phyloP scores from a whole-genome alignment of 257 asterid genomes.

The Leptodermis oblonga region DNA sequence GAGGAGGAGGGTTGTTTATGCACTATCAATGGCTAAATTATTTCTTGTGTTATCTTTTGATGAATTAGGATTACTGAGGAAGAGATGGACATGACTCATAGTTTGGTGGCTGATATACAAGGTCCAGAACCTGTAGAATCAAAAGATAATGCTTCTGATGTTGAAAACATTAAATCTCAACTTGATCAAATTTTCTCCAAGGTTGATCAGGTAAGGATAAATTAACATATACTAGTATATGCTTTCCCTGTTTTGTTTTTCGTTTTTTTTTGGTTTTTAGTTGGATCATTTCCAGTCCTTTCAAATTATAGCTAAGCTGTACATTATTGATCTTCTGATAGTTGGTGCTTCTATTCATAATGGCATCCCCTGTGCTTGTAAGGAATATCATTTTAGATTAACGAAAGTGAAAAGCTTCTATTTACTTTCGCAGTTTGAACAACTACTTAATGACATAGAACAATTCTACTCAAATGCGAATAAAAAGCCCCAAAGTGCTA shows the following conservation, averaged over 20 bases:
- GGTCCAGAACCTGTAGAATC: constrained; percentile 8
- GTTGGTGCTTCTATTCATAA: not conserved
- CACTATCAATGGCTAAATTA: not conserved
- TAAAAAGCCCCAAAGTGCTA: constrained; percentile 34
- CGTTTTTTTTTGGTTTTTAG: too few species aligned
- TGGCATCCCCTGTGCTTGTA: not conserved
- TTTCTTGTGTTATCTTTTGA: not conserved
- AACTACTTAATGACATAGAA: constrained; percentile 62
- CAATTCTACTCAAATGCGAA: constrained; percentile 57
- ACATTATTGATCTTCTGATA: not conserved
- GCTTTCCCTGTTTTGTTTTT: not conserved
- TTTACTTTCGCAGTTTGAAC: constrained; percentile 55
- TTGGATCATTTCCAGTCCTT: not conserved
- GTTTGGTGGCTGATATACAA: constrained; percentile 11
- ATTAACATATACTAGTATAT: not conserved
- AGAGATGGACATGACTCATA: constrained; percentile 18
- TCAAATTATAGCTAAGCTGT: not conserved
- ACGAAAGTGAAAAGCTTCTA: not conserved
- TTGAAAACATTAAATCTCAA: constrained; percentile 11
- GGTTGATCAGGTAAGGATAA: constrained; percentile 21
- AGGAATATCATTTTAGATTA: not conserved
- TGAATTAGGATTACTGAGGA: not conserved
- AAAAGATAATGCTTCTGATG: constrained; percentile 7
- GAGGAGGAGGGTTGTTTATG: not conserved
- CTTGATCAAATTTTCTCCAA: constrained; percentile 10